A percentile compares a stretch with the other conserved stretches of the same genome.
Evolutionary conservation across 169 alveolate species (phyloP).

Genomic region (Cryptosporidium ubiquitum): DNA sequence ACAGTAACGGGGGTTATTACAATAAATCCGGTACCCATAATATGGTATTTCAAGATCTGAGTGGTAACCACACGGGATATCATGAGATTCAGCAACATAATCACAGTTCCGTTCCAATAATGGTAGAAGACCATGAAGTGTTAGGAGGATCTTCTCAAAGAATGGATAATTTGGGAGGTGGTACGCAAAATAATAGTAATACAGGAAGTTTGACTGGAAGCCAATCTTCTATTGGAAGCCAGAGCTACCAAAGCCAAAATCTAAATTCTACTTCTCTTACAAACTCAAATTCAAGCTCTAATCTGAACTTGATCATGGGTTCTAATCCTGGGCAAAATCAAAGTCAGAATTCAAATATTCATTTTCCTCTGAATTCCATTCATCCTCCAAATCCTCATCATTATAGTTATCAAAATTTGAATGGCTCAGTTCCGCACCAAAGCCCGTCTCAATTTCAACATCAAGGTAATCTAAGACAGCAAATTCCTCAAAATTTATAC

Average conservation of each 20-base stretch:
- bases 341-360: not conserved
- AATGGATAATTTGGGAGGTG: not conserved
- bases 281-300: not conserved
- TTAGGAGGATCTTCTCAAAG: slow-evolving; percentile 3
- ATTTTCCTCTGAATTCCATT: not conserved
- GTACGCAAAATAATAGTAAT: not conserved
- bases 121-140: not conserved
- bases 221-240: not conserved
- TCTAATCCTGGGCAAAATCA: not conserved
- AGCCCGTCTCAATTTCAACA: not conserved
- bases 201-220: not conserved
- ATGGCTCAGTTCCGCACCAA: not conserved
- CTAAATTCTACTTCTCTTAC: not conserved
- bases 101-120: not conserved
- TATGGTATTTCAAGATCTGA: not conserved
- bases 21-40: not conserved
- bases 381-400: not conserved
- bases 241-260: not conserved
- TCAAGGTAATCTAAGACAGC: not conserved
- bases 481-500: not conserved
- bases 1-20: not conserved
- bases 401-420: not conserved
- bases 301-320: not conserved
- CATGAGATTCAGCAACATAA: not conserved
- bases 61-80: not conserved